phyloP scores from a whole-genome alignment of 208 protist genomes.

The Acanthamoeba healyi region DNA sequence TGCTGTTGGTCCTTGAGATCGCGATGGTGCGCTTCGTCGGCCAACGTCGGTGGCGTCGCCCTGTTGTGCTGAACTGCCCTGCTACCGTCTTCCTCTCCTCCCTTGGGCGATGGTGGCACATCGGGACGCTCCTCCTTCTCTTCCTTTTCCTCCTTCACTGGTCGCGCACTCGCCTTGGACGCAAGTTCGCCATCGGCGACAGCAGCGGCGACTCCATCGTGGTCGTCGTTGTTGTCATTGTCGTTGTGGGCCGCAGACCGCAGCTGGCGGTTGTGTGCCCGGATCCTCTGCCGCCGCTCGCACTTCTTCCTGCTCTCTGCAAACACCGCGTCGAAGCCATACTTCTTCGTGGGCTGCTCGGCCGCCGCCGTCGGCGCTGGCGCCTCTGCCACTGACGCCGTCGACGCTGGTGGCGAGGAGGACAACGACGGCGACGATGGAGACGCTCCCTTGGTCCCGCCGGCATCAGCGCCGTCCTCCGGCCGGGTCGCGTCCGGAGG shows the following conservation, averaged over 20 bases:
- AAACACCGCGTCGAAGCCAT: neutral
- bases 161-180: neutral
- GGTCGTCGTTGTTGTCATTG: neutral
- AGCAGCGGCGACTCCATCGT: neutral
- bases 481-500: too few species aligned
- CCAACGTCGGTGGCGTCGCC: neutral
- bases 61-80: too few species aligned
- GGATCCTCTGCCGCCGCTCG: neutral
- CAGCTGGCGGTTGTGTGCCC: neutral
- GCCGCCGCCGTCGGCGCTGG: neutral
- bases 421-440: too few species aligned
- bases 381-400: too few species aligned
- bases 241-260: neutral
- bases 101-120: neutral
- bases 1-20: neutral
- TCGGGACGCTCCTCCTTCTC: neutral
- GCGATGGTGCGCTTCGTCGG: neutral
- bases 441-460: too few species aligned
- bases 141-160: neutral
- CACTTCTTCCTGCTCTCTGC: constrained; percentile 9
- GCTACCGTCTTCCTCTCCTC: neutral
- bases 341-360: neutral
- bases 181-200: neutral
- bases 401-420: too few species aligned
- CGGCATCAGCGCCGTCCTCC: too few species aligned